Percentiles rank a stretch among this genome's conserved stretches.
Conservation (phyloP, 345 rosid genomes). For the Hibiscus syriacus region DNA sequence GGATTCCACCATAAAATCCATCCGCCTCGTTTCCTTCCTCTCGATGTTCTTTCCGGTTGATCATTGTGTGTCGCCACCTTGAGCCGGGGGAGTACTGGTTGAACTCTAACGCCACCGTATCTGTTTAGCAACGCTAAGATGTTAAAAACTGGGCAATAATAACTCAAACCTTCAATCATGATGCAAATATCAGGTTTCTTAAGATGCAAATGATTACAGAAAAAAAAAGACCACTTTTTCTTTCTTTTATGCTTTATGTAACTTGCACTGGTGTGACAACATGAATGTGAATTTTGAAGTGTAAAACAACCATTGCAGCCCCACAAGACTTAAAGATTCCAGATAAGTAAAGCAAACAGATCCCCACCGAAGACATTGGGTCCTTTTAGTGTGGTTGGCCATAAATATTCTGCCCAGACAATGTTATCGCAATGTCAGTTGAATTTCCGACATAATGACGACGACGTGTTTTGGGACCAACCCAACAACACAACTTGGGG, state of each 20-base stretch:
- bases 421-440: slow-evolving; percentile 50
- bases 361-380: slow-evolving; percentile 17
- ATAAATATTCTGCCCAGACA: slow-evolving; percentile 53
- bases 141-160: not conserved
- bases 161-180: no score
- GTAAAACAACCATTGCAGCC: slow-evolving; percentile 26
- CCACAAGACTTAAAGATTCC: slow-evolving; percentile 26
- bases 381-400: slow-evolving; percentile 39
- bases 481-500: slow-evolving; percentile 22
- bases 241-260: no score
- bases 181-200: no score
- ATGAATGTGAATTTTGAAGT: no score
- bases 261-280: no score
- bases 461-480: slow-evolving; percentile 51
- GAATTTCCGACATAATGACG: slow-evolving; percentile 49
- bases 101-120: slow-evolving; percentile 50
- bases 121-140: slow-evolving; percentile 35
- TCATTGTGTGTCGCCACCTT: slow-evolving; percentile 56
- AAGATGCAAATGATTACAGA: no score
- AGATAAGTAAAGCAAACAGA: slow-evolving; percentile 20
- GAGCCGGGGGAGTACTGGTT: slow-evolving; percentile 67
- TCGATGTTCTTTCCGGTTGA: slow-evolving; percentile 55
- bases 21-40: slow-evolving; percentile 83
- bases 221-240: no score
- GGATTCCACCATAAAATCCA: slow-evolving; percentile 86